phyloP scores from a whole-genome alignment of 208 protist species.

The Trichomonas tenax region DNA sequence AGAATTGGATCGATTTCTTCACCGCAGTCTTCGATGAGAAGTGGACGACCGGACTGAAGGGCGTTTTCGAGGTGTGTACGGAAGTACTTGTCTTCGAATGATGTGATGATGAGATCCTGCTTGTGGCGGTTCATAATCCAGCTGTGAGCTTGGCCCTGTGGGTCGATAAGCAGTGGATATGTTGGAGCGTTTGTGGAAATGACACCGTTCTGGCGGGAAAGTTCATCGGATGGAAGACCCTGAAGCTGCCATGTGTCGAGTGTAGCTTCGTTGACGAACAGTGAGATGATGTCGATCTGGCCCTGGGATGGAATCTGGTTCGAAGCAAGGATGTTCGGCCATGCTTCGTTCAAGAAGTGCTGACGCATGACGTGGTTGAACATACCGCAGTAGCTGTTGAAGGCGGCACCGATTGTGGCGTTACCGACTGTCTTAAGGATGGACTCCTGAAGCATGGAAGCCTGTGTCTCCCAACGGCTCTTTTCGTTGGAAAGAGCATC shows the following conservation, averaged over 20 bases:
- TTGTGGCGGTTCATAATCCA: conserved; percentile 68
- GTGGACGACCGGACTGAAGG: conserved; percentile 56
- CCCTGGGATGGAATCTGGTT: conserved; percentile 47
- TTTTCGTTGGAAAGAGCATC: conserved; percentile 82
- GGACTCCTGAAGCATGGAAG: conserved; percentile 77
- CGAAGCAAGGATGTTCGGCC: conserved; percentile 39
- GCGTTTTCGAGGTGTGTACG: conserved; percentile 71
- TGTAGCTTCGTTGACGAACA: conserved; percentile 78
- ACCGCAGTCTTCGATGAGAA: conserved; percentile 83
- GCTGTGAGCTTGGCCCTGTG: conserved; percentile 82
- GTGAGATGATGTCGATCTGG: conserved; percentile 74
- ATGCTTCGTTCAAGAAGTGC: conserved; percentile 55
- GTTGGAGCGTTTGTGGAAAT: conserved; percentile 76
- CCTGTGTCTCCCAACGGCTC: conserved; percentile 80
- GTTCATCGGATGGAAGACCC: conserved; percentile 86
- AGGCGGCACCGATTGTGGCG: conserved; percentile 81
- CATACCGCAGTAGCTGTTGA: conserved; percentile 89
- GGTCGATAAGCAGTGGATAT: conserved; percentile 90
- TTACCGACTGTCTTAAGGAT: conserved; percentile 83
- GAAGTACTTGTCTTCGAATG: conserved; percentile 73
- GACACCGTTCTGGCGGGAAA: conserved; percentile 95
- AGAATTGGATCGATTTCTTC: conserved; percentile 90
- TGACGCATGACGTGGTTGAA: conserved; percentile 90
- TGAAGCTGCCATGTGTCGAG: conserved; percentile 90
- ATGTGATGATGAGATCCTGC: conserved; percentile 60